Evolutionary conservation across 805 yeast species (phyloP), one percentile per base, ranked within the genome.

Genomic region (Saccharomyces mikatae): DNA sequence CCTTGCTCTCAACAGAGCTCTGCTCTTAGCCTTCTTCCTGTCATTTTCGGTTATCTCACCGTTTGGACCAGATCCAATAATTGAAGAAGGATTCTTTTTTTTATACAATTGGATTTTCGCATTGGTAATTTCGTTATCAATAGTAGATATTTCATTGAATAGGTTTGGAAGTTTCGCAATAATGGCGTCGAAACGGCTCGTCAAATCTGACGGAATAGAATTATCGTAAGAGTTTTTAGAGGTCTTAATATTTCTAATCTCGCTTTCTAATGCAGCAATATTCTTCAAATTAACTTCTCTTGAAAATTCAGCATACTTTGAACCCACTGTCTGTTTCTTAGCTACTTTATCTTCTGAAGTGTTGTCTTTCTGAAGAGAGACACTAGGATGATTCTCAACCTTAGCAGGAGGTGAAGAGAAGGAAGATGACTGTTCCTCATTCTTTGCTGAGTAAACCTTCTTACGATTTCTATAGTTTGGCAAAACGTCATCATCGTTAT

Each of bases 41-140:
- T 91, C 97, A 13, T 82, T 71, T 27, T 88, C 97, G 2, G 97
- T 91, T 8, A 89, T 80, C 56, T 82, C 82, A 30, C 97, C 97
- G 63, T 86, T 82, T 49, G 89, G 86, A 6, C 97, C 98, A 5
- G 94, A 81, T 4, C 97, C 97, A 28, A 77, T 75, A 70, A 89
- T 77, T 2, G 84, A 77, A 1, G 82, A 78, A 10, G 97, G 96
- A 63, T 87, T 79, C 58, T 81, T 81, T 60, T 78, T 68, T 61
- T 84, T 82, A 67, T 80, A 82, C 14, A 86, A 64, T 60, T 85
- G 87, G 54, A 87, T 75, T 61, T 84, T 88, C 1, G 86, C 80
- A 27, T 74, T 71, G 14, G 87, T 78, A 54, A 92, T 87, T 44
- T 85, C 83, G 28, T 78, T 79, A 60, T 89, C 96, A 32, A 85